Evolutionary conservation across 495 filamentous ascomycete species (phyloP).

Genomic region (Tuber brumale): DNA sequence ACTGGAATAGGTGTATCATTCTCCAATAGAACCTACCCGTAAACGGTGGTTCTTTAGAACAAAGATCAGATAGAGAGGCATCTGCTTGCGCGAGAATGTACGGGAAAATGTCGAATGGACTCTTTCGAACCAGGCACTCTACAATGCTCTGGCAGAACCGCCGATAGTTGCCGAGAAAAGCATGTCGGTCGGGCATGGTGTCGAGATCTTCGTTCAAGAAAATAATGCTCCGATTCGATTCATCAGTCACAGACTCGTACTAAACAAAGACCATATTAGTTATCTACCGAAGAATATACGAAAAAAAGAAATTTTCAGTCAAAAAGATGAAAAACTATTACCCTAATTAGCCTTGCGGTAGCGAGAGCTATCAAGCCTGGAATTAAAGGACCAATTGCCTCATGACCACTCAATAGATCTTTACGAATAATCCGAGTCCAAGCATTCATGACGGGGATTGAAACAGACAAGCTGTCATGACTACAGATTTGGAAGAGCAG

Average conservation of each 20-base stretch:
- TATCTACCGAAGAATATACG: slow-evolving; percentile 6
- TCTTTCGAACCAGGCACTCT: slow-evolving; percentile 70
- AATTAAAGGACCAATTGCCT: slow-evolving; percentile 62
- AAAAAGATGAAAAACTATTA: slow-evolving; percentile 24
- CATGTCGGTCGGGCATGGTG: slow-evolving; percentile 86
- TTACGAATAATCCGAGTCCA: slow-evolving; percentile 76
- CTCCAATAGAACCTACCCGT: slow-evolving; percentile 49
- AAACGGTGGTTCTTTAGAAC: slow-evolving; percentile 63
- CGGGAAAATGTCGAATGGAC: slow-evolving; percentile 74
- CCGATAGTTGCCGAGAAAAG: slow-evolving; percentile 94
- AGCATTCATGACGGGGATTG: slow-evolving; percentile 82
- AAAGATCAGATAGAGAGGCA: slow-evolving; percentile 64
- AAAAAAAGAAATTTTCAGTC: slow-evolving; percentile 2
- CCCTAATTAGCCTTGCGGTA: slow-evolving; percentile 42
- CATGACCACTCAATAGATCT: slow-evolving; percentile 56
- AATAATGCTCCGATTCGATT: slow-evolving; percentile 68
- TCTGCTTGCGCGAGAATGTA: slow-evolving; percentile 77
- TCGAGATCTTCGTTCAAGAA: slow-evolving; percentile 90
- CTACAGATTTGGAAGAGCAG: slow-evolving; percentile 72
- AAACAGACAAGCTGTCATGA: slow-evolving; percentile 80
- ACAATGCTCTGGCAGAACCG: slow-evolving; percentile 81
- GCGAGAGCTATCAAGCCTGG: slow-evolving; percentile 64
- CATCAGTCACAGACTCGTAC: slow-evolving; percentile 76
- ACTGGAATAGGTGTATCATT: background rate
- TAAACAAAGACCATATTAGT: slow-evolving; percentile 57